A percentile compares a stretch with the other conserved stretches of the same genome.
These are phyloP conservation scores for Botrytis squamosa DNA, from an alignment of 2,329 filamentous ascomycete genomes.

Conservation along the genomic window DNA sequence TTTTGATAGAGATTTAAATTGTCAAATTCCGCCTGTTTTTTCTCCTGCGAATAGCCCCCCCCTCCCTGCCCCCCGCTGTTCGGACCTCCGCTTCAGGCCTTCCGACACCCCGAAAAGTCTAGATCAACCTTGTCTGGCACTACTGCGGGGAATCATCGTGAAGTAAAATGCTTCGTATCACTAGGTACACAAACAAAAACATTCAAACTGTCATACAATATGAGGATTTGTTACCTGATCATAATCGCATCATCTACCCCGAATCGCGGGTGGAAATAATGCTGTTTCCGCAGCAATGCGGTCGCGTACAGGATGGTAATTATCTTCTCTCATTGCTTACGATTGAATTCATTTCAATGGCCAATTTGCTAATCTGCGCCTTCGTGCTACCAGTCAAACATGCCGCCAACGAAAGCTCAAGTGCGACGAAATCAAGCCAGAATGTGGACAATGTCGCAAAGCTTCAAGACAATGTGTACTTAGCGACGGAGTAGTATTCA, in stretches of 20 bases:
- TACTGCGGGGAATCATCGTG: slow-evolving; percentile 11
- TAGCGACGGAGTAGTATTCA: slow-evolving; percentile 62
- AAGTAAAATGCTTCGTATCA: background rate
- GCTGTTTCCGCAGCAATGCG: slow-evolving; percentile 35
- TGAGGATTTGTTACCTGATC: background rate
- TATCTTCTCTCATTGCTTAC: background rate
- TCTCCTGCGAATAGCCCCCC: too few relatives aligned
- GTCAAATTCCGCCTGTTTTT: too few relatives aligned
- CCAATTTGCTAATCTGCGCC: slow-evolving; percentile 20
- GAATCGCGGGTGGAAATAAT: slow-evolving; percentile 15
- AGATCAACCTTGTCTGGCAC: background rate
- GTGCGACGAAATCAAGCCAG: slow-evolving; percentile 61
- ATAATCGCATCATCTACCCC: background rate
- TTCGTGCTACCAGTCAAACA: slow-evolving; percentile 45
- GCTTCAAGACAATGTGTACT: slow-evolving; percentile 59
- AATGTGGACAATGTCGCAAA: slow-evolving; percentile 58
- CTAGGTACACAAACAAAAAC: background rate
- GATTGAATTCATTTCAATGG: background rate
- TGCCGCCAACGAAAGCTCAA: slow-evolving; percentile 63
- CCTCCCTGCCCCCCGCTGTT: background rate
- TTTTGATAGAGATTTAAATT: too few relatives aligned
- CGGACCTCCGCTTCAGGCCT: background rate
- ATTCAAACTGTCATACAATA: background rate
- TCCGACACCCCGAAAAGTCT: background rate
- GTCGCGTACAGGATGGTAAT: slow-evolving; percentile 42